phyloP scores from a whole-genome alignment of 2,329 filamentous ascomycete species.

The Tolypocladium cylindrosporum region DNA sequence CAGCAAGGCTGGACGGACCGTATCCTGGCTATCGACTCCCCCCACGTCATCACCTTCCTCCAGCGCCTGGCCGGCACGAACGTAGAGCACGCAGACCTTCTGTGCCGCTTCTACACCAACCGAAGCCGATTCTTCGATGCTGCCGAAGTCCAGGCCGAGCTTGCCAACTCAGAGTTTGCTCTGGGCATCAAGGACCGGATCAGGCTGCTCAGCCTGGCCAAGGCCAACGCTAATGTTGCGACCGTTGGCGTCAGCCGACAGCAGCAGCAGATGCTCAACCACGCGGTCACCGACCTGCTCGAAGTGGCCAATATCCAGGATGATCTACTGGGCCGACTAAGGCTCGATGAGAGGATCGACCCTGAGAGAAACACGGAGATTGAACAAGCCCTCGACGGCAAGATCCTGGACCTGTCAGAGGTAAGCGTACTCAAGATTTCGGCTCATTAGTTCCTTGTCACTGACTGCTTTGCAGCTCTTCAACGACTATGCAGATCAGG shows the following conservation, averaged over 20 bases:
- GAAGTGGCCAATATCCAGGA: constrained; percentile 94
- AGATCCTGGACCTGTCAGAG: constrained; percentile 64
- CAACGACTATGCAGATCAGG: constrained; percentile 83
- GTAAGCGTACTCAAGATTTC: constrained; percentile 39
- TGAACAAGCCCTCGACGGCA: constrained; percentile 61
- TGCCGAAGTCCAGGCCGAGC: constrained; percentile 71
- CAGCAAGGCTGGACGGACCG: constrained; percentile 74
- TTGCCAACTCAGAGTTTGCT: constrained; percentile 74
- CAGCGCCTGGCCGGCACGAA: constrained; percentile 64
- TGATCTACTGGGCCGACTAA: constrained; percentile 72
- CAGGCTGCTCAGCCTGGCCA: constrained; percentile 79
- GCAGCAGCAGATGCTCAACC: constrained; percentile 73
- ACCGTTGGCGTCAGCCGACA: constrained; percentile 69
- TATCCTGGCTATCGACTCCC: constrained; percentile 73
- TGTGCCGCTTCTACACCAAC: constrained; percentile 88
- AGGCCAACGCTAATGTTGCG: constrained; percentile 81
- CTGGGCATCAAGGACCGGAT: constrained; percentile 80
- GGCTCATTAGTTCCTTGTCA: neutral
- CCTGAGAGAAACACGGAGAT: constrained; percentile 55
- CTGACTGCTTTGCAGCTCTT: constrained; percentile 54
- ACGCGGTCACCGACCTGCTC: constrained; percentile 75
- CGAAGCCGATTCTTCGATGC: constrained; percentile 77
- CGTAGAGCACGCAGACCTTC: constrained; percentile 72
- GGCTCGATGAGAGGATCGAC: constrained; percentile 59
- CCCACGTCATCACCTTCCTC: constrained; percentile 79